Evolutionary conservation across 257 asterid species (phyloP).

Genomic region (Solanum piurae): DNA sequence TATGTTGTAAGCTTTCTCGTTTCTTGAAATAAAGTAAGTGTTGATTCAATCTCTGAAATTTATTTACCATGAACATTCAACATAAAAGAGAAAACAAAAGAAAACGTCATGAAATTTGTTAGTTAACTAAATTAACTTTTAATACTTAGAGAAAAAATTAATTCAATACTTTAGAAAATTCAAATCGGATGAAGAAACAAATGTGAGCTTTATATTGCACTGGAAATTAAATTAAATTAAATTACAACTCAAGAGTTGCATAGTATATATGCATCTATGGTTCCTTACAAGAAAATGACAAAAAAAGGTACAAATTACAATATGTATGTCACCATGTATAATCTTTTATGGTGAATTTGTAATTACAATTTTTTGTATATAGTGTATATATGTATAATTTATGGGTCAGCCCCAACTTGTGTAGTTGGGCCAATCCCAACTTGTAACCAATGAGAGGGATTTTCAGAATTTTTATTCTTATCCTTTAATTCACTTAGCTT

Average conservation of each 20-base stretch:
- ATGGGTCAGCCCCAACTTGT: slow-evolving; percentile 21
- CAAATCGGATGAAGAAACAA: neutral
- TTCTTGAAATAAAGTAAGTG: neutral
- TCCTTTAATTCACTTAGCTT: slow-evolving; percentile 46
- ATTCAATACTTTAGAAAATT: neutral
- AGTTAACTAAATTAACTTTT: neutral
- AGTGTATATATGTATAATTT: neutral
- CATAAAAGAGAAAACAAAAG: neutral
- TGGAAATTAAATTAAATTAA: neutral
- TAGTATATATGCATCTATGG: neutral
- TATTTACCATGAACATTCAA: neutral
- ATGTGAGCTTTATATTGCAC: neutral
- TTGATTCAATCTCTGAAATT: neutral
- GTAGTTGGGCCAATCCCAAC: slow-evolving; percentile 71
- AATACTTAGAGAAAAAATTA: neutral
- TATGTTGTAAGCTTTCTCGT: neutral
- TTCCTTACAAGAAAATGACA: neutral
- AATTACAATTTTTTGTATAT: neutral
- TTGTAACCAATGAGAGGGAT: slow-evolving; percentile 67
- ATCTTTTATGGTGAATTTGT: neutral
- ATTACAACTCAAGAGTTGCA: neutral
- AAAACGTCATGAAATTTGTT: neutral
- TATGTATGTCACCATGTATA: neutral
- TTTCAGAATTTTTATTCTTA: slow-evolving; percentile 32
- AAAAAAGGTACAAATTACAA: neutral